Percentiles rank a stretch among this genome's conserved stretches.
Conservation (phyloP, 768 basidiomycete genomes). For the Strobilomyces confusus region DNA sequence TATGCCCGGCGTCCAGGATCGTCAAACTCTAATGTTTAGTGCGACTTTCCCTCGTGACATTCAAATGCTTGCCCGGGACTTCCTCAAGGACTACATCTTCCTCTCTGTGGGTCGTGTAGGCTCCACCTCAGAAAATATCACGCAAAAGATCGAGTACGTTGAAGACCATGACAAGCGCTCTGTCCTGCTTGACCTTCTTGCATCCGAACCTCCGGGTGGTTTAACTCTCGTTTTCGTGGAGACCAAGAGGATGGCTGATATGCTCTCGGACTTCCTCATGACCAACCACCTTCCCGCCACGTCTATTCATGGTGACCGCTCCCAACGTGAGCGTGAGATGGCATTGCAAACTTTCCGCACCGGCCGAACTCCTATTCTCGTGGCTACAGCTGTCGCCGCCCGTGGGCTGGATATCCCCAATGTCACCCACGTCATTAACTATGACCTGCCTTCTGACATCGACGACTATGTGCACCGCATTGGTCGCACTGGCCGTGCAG, state of each 20-base stretch:
- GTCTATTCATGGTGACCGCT: slow-evolving; percentile 97
- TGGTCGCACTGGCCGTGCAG: slow-evolving; percentile 97
- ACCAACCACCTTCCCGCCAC: slow-evolving; percentile 81
- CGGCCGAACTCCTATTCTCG: slow-evolving; percentile 92
- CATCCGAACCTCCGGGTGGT: slow-evolving; percentile 64
- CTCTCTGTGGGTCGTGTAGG: slow-evolving; percentile 97
- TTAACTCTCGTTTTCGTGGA: slow-evolving; percentile 97
- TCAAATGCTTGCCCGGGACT: slow-evolving; percentile 92
- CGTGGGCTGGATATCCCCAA: slow-evolving; percentile 99
- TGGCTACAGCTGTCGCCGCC: slow-evolving; percentile 97
- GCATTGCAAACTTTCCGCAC: slow-evolving; percentile 94
- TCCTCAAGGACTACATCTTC: slow-evolving; percentile 98
- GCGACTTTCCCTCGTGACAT: slow-evolving; percentile 99
- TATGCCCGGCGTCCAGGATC: slow-evolving; percentile 89
- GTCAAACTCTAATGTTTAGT: slow-evolving; percentile 99
- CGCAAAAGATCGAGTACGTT: slow-evolving; percentile 97
- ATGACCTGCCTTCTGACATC: slow-evolving; percentile 95
- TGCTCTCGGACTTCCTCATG: slow-evolving; percentile 94
- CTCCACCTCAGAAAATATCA: slow-evolving; percentile 98
- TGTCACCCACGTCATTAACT: slow-evolving; percentile 98
- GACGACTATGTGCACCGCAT: slow-evolving; percentile 99
- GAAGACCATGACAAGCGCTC: slow-evolving; percentile 97
- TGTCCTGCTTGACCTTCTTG: slow-evolving; percentile 89
- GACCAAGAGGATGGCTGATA: slow-evolving; percentile 99
- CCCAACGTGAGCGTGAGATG: slow-evolving; percentile 95